Conservation (phyloP, 305 asterid genomes). For the Plantago lanceolata region DNA sequence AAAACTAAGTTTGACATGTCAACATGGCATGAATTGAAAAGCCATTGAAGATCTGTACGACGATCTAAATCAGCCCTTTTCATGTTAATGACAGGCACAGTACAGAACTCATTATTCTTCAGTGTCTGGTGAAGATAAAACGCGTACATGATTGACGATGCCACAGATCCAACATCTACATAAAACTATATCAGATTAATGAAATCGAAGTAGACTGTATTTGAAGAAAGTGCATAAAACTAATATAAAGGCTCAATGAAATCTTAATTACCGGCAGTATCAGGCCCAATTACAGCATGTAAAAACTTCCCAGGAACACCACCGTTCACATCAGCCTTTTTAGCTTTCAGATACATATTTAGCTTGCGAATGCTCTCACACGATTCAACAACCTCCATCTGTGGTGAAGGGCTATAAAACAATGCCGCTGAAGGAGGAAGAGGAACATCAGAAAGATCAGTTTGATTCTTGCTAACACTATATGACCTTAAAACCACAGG, state of each 20-base stretch:
- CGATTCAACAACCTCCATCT: constrained; percentile 46
- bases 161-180: constrained; percentile 82
- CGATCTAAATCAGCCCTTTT: constrained; percentile 52
- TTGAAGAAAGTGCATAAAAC: neutral
- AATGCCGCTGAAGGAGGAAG: constrained; percentile 78
- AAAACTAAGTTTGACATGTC: constrained; percentile 61
- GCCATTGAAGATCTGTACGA: constrained; percentile 61
- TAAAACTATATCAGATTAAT: constrained; percentile 19
- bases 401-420: constrained; percentile 52
- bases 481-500: constrained; percentile 36
- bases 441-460: constrained; percentile 37
- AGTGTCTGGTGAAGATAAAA: constrained; percentile 53
- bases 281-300: constrained; percentile 73
- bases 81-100: constrained; percentile 73
- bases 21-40: constrained; percentile 63
- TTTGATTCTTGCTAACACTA: constrained; percentile 35
- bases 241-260: neutral
- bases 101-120: constrained; percentile 46
- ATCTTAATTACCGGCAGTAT: constrained; percentile 45
- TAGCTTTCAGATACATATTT: constrained; percentile 57
- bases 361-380: constrained; percentile 54
- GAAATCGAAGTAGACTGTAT: constrained; percentile 3
- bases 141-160: constrained; percentile 68
- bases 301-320: constrained; percentile 74
- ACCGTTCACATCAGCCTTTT: constrained; percentile 49